Conservation (phyloP, 176 grass and related monocot species). For the Secale cereale region DNA sequence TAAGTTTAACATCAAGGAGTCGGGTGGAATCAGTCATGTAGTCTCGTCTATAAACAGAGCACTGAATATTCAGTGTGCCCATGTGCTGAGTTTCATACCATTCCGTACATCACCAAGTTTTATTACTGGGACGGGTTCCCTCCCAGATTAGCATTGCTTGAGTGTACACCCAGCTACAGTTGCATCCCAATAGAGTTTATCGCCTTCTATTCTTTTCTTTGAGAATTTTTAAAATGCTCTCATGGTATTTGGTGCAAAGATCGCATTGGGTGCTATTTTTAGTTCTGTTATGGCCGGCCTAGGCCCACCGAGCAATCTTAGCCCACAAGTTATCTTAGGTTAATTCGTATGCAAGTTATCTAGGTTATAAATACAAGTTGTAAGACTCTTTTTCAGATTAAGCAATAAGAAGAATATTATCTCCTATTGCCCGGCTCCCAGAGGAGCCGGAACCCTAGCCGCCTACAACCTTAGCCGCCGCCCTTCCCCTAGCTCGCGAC, state of each 20-base stretch:
- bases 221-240: neutral
- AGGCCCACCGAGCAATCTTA: too few relatives aligned
- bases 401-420: too few relatives aligned
- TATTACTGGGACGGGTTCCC: neutral
- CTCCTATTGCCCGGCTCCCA: too few relatives aligned
- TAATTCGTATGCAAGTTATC: too few relatives aligned
- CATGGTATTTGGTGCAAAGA: neutral
- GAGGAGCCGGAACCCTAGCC: too few relatives aligned
- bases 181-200: neutral
- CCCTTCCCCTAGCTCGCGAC: too few relatives aligned
- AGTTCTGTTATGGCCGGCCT: too few relatives aligned
- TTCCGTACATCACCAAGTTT: neutral
- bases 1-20: too few relatives aligned
- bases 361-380: too few relatives aligned
- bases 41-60: neutral
- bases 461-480: too few relatives aligned
- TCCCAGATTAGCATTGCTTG: neutral
- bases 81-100: neutral
- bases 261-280: neutral
- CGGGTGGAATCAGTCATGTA: neutral
- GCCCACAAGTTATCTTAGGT: too few relatives aligned
- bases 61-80: neutral
- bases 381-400: too few relatives aligned
- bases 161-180: neutral
- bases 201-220: neutral